These are phyloP conservation scores for Westerdykella ornata DNA, from an alignment of 2,329 filamentous ascomycete species.

Conservation along the genomic window DNA sequence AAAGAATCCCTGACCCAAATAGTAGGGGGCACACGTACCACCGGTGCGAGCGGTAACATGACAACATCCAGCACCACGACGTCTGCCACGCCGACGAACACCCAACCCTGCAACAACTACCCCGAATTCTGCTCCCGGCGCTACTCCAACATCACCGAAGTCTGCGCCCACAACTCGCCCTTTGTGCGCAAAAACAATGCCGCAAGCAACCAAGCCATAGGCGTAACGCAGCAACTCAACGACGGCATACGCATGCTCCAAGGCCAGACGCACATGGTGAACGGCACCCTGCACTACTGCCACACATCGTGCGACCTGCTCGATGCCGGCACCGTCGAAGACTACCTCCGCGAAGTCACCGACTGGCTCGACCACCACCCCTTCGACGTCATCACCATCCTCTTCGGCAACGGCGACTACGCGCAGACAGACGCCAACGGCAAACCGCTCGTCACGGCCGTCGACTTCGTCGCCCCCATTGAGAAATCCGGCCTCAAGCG, in stretches of 20 bases:
- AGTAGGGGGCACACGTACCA: slow-evolving; percentile 13
- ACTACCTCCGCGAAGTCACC: slow-evolving; percentile 63
- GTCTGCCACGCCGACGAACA: slow-evolving; percentile 31
- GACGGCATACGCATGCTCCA: slow-evolving; percentile 46
- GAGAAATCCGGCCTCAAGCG: slow-evolving; percentile 64
- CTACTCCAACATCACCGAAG: slow-evolving; percentile 40
- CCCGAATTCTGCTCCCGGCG: slow-evolving; percentile 35
- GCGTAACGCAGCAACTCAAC: slow-evolving; percentile 35
- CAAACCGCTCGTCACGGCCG: slow-evolving; percentile 53
- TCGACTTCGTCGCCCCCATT: slow-evolving; percentile 61
- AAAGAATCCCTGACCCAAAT: slow-evolving; percentile 23
- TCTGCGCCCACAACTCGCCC: slow-evolving; percentile 38
- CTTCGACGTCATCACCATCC: slow-evolving; percentile 81
- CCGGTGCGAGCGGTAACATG: slow-evolving; percentile 14
- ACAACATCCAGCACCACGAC: slow-evolving; percentile 22
- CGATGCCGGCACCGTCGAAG: slow-evolving; percentile 71
- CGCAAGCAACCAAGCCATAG: slow-evolving; percentile 33
- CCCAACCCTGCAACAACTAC: slow-evolving; percentile 40
- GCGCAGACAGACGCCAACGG: slow-evolving; percentile 20
- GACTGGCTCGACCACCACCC: slow-evolving; percentile 71
- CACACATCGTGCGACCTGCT: slow-evolving; percentile 81
- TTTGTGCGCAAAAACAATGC: slow-evolving; percentile 32
- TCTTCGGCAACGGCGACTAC: slow-evolving; percentile 70
- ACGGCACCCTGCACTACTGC: slow-evolving; percentile 67
- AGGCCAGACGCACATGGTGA: slow-evolving; percentile 54